These are phyloP conservation scores for Panellus pusillus DNA, from an alignment of 768 basidiomycete genomes.

Conservation along the genomic window DNA sequence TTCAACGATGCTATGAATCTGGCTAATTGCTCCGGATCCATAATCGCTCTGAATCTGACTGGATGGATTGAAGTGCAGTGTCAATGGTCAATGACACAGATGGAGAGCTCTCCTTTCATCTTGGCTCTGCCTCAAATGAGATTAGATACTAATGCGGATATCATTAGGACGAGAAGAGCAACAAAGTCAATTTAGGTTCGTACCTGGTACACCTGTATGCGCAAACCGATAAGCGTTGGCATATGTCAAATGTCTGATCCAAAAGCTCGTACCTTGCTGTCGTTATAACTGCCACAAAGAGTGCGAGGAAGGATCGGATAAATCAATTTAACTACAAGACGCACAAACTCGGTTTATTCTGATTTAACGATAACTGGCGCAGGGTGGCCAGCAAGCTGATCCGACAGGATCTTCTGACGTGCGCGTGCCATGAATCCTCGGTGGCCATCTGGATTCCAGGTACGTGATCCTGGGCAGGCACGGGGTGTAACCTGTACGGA, in stretches of 20 bases:
- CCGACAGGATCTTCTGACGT: conserved; percentile 9
- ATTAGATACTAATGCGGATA: conserved; percentile 12
- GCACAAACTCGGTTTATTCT: conserved; percentile 13
- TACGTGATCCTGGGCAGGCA: background rate
- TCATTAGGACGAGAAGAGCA: background rate
- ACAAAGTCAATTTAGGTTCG: background rate
- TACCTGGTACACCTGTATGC: conserved; percentile 9
- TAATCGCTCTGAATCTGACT: conserved; percentile 3
- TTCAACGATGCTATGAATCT: conserved; percentile 23
- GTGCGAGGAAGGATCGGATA: background rate
- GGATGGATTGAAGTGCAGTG: background rate
- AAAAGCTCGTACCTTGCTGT: conserved; percentile 15
- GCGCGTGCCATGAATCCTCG: conserved; percentile 6
- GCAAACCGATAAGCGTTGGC: background rate
- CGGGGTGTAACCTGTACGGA: background rate
- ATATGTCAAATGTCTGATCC: background rate
- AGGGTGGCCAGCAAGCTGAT: background rate
- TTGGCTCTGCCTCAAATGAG: conserved; percentile 12
- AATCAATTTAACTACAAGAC: background rate
- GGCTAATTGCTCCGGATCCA: conserved; percentile 13
- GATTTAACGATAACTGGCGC: background rate
- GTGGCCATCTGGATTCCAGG: background rate
- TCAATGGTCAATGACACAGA: background rate
- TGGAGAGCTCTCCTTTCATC: conserved; percentile 8
- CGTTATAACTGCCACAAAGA: conserved; percentile 2